These are phyloP conservation scores for Phytophthora idaei DNA, from an alignment of 352 stramenopile genomes.

Conservation along the genomic window DNA sequence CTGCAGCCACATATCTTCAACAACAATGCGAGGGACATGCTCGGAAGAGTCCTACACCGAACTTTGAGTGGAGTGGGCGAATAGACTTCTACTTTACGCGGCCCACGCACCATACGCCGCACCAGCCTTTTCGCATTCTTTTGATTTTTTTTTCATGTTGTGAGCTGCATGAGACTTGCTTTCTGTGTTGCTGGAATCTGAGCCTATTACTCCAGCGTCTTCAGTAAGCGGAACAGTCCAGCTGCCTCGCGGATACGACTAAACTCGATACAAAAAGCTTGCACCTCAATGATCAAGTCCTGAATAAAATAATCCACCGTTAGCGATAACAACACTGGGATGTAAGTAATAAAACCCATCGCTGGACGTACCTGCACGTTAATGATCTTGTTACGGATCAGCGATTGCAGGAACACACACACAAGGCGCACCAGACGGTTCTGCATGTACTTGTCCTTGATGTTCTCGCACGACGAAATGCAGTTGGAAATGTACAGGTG, in stretches of 20 bases:
- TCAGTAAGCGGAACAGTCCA: slow-evolving; percentile 97
- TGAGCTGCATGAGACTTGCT: slow-evolving; percentile 26
- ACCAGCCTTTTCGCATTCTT: slow-evolving; percentile 26
- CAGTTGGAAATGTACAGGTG: slow-evolving; percentile 99
- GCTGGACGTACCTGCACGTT: slow-evolving; percentile 91
- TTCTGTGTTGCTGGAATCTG: slow-evolving; percentile 35
- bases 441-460: slow-evolving; percentile 98
- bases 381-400: slow-evolving; percentile 99
- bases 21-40: background rate
- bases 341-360: background rate
- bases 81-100: slow-evolving; percentile 38
- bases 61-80: slow-evolving; percentile 12
- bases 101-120: slow-evolving; percentile 30
- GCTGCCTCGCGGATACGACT: slow-evolving; percentile 97
- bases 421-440: slow-evolving; percentile 98
- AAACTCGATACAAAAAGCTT: slow-evolving; percentile 99
- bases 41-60: slow-evolving; percentile 3
- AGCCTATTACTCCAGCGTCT: slow-evolving; percentile 92
- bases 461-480: slow-evolving; percentile 98
- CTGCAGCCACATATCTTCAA: background rate
- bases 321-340: slow-evolving; percentile 9
- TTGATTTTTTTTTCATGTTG: slow-evolving; percentile 28
- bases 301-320: slow-evolving; percentile 38
- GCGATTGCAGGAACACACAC: slow-evolving; percentile 98
- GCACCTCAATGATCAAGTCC: slow-evolving; percentile 98